Conservation (phyloP, 2,329 filamentous ascomycete genomes). For the Periconia sp. region DNA sequence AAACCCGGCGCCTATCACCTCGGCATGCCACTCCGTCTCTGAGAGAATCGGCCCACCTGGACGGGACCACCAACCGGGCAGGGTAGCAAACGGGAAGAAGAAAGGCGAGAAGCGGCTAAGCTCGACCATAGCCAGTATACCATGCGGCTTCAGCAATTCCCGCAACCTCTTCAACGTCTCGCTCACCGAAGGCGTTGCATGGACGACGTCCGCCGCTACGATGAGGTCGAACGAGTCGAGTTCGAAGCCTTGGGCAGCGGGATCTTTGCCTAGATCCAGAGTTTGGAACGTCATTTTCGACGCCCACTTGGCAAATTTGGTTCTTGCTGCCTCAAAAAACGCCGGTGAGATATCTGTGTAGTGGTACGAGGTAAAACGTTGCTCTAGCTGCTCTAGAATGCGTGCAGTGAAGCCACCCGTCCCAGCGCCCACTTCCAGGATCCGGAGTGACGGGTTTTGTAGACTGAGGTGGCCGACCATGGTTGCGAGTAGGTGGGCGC, state of each 20-base stretch:
- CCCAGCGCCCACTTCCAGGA: neutral
- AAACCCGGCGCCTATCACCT: neutral
- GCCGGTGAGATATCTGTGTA: neutral
- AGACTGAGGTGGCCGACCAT: no score
- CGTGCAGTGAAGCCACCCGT: neutral
- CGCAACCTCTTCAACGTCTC: neutral
- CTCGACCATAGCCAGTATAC: neutral
- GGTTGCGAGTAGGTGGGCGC: no score
- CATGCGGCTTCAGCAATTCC: neutral
- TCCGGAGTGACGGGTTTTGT: no score
- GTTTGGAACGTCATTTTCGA: neutral
- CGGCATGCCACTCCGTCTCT: neutral
- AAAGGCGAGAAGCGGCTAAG: no score
- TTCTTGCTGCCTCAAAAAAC: neutral
- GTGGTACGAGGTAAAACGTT: neutral
- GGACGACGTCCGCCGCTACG: neutral
- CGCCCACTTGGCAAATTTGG: neutral
- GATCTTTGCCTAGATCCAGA: neutral
- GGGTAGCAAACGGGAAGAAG: neutral
- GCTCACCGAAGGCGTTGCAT: neutral
- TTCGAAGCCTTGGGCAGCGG: neutral
- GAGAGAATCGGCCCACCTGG: neutral
- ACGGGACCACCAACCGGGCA: neutral
- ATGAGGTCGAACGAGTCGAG: neutral
- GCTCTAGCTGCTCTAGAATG: neutral